Percentiles rank a stretch among this genome's conserved stretches.
Evolutionary conservation across 2,329 filamentous ascomycete species (phyloP).

Genomic region (Calonectria pteridis): DNA sequence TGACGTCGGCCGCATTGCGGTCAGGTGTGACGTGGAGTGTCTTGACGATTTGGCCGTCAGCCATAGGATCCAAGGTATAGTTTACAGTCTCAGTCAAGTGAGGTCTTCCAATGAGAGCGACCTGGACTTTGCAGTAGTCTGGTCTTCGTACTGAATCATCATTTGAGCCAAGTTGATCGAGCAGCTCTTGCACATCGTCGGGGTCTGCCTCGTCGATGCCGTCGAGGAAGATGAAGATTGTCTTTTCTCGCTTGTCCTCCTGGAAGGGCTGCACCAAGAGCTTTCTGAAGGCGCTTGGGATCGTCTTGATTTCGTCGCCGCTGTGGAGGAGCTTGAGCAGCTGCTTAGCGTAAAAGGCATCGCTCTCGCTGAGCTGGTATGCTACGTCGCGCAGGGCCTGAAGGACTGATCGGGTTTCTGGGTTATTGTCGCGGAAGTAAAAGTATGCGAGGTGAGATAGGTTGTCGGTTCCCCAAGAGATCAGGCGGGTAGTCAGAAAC

Average conservation of each 20-base stretch:
- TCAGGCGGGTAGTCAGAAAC: conserved; percentile 57
- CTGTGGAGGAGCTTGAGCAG: conserved; percentile 51
- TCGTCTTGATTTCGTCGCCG: conserved; percentile 57
- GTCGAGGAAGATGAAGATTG: conserved; percentile 59
- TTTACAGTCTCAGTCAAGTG: conserved; percentile 55
- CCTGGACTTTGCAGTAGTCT: conserved; percentile 45
- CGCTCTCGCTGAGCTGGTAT: conserved; percentile 60
- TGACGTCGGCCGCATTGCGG: conserved; percentile 58
- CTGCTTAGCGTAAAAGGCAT: conserved; percentile 58
- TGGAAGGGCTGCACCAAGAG: conserved; percentile 56
- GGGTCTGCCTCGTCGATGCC: conserved; percentile 60
- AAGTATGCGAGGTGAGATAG: conserved; percentile 57
- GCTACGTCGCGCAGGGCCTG: conserved; percentile 61
- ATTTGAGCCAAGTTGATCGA: conserved; percentile 49
- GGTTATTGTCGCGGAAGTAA: conserved; percentile 62
- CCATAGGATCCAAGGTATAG: conserved; percentile 49
- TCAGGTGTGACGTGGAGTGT: conserved; percentile 57
- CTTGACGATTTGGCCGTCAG: conserved; percentile 48
- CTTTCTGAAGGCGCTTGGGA: conserved; percentile 57
- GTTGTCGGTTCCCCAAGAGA: conserved; percentile 54
- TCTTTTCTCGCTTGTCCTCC: conserved; percentile 48
- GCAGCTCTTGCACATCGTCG: conserved; percentile 52
- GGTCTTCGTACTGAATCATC: conserved; percentile 36
- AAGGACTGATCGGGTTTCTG: conserved; percentile 58
- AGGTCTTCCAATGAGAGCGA: conserved; percentile 58